Percentiles rank a stretch among this genome's conserved stretches.
Evolutionary conservation across 2,329 filamentous ascomycete species (phyloP).

Genomic region (Aotearoamyces nothofagi): DNA sequence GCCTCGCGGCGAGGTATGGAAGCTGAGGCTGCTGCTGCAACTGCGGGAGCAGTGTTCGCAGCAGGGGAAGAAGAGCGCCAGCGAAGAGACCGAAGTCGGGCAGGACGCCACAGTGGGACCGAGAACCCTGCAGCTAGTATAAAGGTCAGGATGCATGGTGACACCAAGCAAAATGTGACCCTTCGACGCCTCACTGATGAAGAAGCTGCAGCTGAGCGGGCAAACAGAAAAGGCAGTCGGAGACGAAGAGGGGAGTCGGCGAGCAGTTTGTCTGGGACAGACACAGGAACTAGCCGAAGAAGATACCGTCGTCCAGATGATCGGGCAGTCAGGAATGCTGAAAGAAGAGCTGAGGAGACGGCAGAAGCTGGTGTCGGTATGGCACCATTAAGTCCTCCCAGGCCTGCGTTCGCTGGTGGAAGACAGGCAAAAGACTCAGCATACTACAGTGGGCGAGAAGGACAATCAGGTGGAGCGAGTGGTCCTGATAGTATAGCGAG

Average conservation of each 20-base stretch:
- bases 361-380: slow-evolving; percentile 14
- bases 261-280: slow-evolving; percentile 41
- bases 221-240: slow-evolving; percentile 18
- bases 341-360: slow-evolving; percentile 26
- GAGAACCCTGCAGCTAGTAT: slow-evolving; percentile 36
- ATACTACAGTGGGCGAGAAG: slow-evolving; percentile 37
- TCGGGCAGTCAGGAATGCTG: slow-evolving; percentile 29
- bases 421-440: slow-evolving; percentile 41
- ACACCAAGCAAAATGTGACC: slow-evolving; percentile 44
- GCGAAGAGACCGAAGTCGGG: slow-evolving; percentile 10
- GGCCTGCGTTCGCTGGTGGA: slow-evolving; percentile 38
- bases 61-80: slow-evolving; percentile 27
- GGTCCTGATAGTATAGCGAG: slow-evolving; percentile 11
- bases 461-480: slow-evolving; percentile 12
- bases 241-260: slow-evolving; percentile 31
- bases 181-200: slow-evolving; percentile 45
- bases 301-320: slow-evolving; percentile 40
- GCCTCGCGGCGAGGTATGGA: slow-evolving; percentile 13
- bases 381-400: slow-evolving; percentile 35
- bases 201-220: slow-evolving; percentile 30
- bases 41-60: slow-evolving; percentile 18
- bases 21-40: slow-evolving; percentile 31
- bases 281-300: slow-evolving; percentile 28
- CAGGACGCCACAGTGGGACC: slow-evolving; percentile 19
- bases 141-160: slow-evolving; percentile 44